Conservation (phyloP, 2,329 filamentous ascomycete species). For the Periconia digitata region DNA sequence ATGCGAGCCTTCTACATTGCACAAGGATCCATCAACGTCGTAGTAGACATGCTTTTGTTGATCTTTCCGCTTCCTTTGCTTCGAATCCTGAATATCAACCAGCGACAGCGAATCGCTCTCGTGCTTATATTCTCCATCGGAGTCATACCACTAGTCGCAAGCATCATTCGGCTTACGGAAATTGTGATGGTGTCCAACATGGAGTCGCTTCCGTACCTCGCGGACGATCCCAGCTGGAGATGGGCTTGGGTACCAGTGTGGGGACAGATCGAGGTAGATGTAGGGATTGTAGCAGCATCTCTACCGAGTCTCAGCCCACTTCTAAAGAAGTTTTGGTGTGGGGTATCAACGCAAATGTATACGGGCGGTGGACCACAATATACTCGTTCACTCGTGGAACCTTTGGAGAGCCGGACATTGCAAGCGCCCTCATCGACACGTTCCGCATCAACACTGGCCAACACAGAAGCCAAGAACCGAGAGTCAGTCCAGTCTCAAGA, state of each 20-base stretch:
- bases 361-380: background rate
- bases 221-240: conserved; percentile 25
- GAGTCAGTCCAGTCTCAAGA: background rate
- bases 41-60: conserved; percentile 24
- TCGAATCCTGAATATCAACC: conserved; percentile 25
- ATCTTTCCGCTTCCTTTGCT: conserved; percentile 28
- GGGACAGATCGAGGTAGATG: conserved; percentile 35
- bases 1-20: conserved; percentile 20
- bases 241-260: conserved; percentile 33
- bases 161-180: conserved; percentile 28
- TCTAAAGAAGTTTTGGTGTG: conserved; percentile 22
- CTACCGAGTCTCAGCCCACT: conserved; percentile 29
- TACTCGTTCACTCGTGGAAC: background rate
- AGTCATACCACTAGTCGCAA: conserved; percentile 28
- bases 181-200: conserved; percentile 20
- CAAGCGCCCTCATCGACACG: background rate
- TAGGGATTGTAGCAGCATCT: conserved; percentile 30
- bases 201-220: conserved; percentile 15
- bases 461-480: background rate
- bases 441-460: background rate
- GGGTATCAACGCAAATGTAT: conserved; percentile 4
- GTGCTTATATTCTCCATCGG: conserved; percentile 30
- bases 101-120: conserved; percentile 20
- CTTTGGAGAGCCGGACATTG: background rate
- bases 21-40: conserved; percentile 27